phyloP scores from a whole-genome alignment of 2,329 filamentous ascomycete genomes.

The Chaetomium sp. region DNA sequence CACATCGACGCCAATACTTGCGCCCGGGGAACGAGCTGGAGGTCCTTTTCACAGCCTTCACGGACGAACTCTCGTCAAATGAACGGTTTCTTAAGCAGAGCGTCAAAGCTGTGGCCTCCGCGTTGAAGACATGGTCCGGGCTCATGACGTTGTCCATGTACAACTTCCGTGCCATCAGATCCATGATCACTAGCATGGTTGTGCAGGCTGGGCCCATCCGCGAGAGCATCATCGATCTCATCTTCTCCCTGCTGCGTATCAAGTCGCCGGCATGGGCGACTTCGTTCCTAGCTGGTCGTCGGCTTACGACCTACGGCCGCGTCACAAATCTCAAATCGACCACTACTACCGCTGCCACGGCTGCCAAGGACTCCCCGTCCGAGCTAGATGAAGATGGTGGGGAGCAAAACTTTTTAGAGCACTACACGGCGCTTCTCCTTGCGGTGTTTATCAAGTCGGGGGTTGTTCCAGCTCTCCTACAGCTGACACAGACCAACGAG shows the following conservation, averaged over 20 bases:
- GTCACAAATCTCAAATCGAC: conserved; percentile 75
- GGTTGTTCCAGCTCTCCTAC: conserved; percentile 55
- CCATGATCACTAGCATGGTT: conserved; percentile 61
- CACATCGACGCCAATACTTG: conserved; percentile 73
- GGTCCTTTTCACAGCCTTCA: conserved; percentile 84
- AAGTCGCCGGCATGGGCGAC: conserved; percentile 93
- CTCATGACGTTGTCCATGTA: conserved; percentile 84
- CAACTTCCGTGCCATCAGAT: conserved; percentile 75
- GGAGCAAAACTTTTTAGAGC: conserved; percentile 81
- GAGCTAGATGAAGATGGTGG: conserved; percentile 60
- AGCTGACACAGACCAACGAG: conserved; percentile 61
- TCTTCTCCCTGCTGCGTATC: conserved; percentile 76
- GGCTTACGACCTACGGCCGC: conserved; percentile 93
- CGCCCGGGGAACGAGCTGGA: conserved; percentile 85
- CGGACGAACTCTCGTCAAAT: conserved; percentile 63
- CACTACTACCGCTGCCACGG: conserved; percentile 21
- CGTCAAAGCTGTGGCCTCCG: conserved; percentile 82
- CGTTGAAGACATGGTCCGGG: conserved; percentile 90
- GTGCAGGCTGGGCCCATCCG: conserved; percentile 50
- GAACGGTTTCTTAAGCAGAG: conserved; percentile 70
- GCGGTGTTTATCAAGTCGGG: conserved; percentile 80
- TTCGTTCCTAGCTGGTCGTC: conserved; percentile 84
- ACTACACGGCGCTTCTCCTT: conserved; percentile 85
- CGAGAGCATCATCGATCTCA: conserved; percentile 79
- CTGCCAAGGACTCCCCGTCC: conserved; percentile 39